Evolutionary conservation across 345 rosid species (phyloP).

Genomic region (Murraya paniculata): DNA sequence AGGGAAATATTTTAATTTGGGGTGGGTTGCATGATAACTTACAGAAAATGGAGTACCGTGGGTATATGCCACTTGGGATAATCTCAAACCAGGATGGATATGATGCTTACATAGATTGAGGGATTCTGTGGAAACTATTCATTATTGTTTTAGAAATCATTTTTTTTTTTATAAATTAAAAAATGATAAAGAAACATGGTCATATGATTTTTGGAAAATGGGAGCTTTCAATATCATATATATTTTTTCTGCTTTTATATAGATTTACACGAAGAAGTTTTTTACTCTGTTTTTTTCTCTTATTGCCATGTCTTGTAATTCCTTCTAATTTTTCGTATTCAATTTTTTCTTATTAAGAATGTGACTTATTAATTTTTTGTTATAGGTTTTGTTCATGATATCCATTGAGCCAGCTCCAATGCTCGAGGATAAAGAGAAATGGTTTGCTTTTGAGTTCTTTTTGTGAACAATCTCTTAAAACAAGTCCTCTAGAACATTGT

Average conservation of each 20-base stretch:
- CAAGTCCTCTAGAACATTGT: slow-evolving; percentile 14
- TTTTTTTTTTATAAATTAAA: not conserved
- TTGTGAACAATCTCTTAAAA: slow-evolving; percentile 4
- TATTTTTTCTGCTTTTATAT: not conserved
- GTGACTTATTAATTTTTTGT: slow-evolving; percentile 23
- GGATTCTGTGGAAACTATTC: not conserved
- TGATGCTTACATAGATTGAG: not conserved
- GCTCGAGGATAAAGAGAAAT: slow-evolving; percentile 99
- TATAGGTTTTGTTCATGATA: slow-evolving; percentile 96
- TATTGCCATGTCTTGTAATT: not conserved
- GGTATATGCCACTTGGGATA: not conserved
- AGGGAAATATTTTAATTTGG: not conserved
- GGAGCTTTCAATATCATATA: not conserved
- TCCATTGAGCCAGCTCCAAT: slow-evolving; percentile 97
- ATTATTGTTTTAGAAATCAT: not conserved
- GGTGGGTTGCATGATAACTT: not conserved
- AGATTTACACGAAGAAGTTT: not conserved
- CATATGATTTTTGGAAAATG: not conserved
- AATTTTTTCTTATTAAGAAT: not conserved
- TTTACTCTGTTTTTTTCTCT: not conserved
- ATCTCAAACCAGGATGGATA: not conserved
- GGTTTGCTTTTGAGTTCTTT: slow-evolving; percentile 49
- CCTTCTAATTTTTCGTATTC: not conserved
- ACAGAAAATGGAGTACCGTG: not conserved
- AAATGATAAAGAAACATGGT: not conserved